Evolutionary conservation across 495 filamentous ascomycete species (phyloP).

Genomic region (Pyrenula massariospora): DNA sequence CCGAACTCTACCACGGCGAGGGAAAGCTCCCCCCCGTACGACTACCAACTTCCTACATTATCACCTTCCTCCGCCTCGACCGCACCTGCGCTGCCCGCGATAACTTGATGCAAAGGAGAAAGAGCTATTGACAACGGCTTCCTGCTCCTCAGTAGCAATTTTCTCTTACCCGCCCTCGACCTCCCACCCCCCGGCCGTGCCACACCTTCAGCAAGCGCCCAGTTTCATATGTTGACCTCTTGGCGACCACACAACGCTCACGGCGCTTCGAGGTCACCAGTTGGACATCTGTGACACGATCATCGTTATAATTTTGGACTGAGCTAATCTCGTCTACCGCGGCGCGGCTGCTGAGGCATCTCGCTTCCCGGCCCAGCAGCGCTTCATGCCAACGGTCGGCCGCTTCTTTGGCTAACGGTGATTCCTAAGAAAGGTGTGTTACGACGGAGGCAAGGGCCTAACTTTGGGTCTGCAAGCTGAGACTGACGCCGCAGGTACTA

Average conservation of each 20-base stretch:
- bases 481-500: background rate
- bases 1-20: background rate
- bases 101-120: background rate
- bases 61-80: background rate
- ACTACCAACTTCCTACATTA: background rate
- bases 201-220: background rate
- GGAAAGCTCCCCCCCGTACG: background rate
- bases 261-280: background rate
- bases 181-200: background rate
- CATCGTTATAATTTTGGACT: background rate
- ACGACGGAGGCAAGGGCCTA: background rate
- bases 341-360: background rate
- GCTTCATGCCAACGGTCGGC: background rate
- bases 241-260: background rate
- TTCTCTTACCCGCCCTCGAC: background rate
- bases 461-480: background rate
- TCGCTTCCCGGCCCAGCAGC: background rate
- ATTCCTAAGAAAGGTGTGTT: background rate
- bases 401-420: background rate
- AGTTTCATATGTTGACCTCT: background rate
- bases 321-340: background rate
- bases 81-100: background rate
- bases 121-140: background rate
- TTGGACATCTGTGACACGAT: background rate
- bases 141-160: background rate